A percentile compares a stretch with the other conserved stretches of the same genome.
These are phyloP conservation scores for Novymonas esmeraldas DNA, from an alignment of 208 protist species.

Conservation along the genomic window DNA sequence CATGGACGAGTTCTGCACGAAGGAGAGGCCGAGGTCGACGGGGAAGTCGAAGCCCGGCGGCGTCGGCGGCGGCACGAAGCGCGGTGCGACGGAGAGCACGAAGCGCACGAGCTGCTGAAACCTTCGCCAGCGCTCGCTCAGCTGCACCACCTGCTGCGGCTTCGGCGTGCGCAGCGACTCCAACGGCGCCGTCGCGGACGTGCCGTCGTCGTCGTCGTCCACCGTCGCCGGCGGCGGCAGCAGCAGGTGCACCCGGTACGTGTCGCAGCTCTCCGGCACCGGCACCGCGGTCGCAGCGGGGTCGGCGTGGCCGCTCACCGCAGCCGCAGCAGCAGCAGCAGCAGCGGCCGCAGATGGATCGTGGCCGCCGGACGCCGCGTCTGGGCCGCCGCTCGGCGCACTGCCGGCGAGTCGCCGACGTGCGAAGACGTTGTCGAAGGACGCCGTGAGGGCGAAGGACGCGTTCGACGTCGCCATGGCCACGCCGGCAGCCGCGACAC, in stretches of 20 bases:
- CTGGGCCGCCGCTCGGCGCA: neutral
- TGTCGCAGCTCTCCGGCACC: slow-evolving; percentile 35
- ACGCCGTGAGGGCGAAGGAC: slow-evolving; percentile 38
- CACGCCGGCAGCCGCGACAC: neutral
- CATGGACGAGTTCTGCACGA: slow-evolving; percentile 39
- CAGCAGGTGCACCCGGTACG: slow-evolving; percentile 48
- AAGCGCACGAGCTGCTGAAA: slow-evolving; percentile 56
- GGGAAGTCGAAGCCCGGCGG: slow-evolving; percentile 30
- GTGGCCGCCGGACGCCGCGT: neutral
- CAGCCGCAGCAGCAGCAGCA: slow-evolving; percentile 6
- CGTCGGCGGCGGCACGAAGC: slow-evolving; percentile 43
- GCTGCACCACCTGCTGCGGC: slow-evolving; percentile 37
- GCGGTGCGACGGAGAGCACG: slow-evolving; percentile 44
- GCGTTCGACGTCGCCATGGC: slow-evolving; percentile 16
- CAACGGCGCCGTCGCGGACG: slow-evolving; percentile 22
- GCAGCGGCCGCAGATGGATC: slow-evolving; percentile 3
- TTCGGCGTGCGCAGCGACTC: slow-evolving; percentile 20
- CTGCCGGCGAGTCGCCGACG: slow-evolving; percentile 9
- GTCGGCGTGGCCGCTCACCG: slow-evolving; percentile 4
- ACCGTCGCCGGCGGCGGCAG: slow-evolving; percentile 6
- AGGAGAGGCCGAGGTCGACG: slow-evolving; percentile 26
- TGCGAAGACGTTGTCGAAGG: slow-evolving; percentile 41
- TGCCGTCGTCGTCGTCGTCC: neutral
- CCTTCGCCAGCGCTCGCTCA: slow-evolving; percentile 33
- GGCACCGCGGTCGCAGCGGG: slow-evolving; percentile 3